These are phyloP conservation scores for Pythium periplocum DNA, from an alignment of 352 stramenopile genomes.

Conservation along the genomic window DNA sequence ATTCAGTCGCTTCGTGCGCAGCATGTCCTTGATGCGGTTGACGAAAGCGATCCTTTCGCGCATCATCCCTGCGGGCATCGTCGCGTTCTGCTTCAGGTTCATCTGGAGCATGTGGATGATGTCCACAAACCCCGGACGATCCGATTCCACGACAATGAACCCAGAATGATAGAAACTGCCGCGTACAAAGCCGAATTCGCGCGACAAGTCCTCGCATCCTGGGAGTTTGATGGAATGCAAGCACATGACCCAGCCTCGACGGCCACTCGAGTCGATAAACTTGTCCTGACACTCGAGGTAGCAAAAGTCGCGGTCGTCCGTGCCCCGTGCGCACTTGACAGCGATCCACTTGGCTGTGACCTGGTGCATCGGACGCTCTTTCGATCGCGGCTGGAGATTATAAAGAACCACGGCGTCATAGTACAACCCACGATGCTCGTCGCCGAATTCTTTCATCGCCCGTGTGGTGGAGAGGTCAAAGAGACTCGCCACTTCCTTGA, in stretches of 20 bases:
- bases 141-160: conserved; percentile 73
- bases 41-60: conserved; percentile 27
- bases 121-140: conserved; percentile 66
- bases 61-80: conserved; percentile 30
- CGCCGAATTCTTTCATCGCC: conserved; percentile 67
- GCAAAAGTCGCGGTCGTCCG: conserved; percentile 72
- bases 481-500: conserved; percentile 69
- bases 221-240: conserved; percentile 81
- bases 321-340: conserved; percentile 42
- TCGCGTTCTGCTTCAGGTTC: conserved; percentile 70
- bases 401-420: conserved; percentile 73
- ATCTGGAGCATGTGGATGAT: conserved; percentile 81
- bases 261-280: conserved; percentile 74
- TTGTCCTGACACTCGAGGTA: conserved; percentile 84
- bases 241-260: conserved; percentile 81
- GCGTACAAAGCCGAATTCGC: conserved; percentile 71
- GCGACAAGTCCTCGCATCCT: conserved; percentile 64
- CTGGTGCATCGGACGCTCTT: conserved; percentile 76
- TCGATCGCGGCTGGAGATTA: conserved; percentile 52
- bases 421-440: conserved; percentile 51
- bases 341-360: conserved; percentile 83
- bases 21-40: conserved; percentile 47
- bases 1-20: conserved; percentile 68
- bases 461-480: conserved; percentile 61
- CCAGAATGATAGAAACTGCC: conserved; percentile 84